Evolutionary conservation across 495 filamentous ascomycete species (phyloP), one percentile per base, ranked within the genome.

Genomic region (Podospora pseudopauciseta): DNA sequence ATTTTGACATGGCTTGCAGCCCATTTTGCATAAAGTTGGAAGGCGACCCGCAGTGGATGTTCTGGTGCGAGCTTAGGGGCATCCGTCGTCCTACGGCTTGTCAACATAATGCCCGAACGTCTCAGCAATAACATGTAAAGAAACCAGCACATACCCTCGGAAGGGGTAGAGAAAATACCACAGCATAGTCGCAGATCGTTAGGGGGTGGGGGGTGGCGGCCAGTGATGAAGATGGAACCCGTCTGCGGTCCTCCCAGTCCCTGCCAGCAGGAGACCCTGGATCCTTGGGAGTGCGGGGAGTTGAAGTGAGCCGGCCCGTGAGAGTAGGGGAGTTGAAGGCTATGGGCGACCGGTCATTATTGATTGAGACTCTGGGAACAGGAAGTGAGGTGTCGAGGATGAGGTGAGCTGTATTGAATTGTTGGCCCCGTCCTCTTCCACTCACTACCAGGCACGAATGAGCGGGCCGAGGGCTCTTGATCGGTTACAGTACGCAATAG

Each of bases 81-180:
- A 75, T 89, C 85, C 69, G 87, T 86, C 65, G 87, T 89, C 78
- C 85, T 86, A 71, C 23, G 3, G 56, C 9, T 27, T 26, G 68
- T 75, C 66, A 75, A 65, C 59, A 65, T 11, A 54, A 2, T 27
- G 18, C 18, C 19, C 54, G 44, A 39, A 39, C 60, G 30, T 39
- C 11, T 55, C 28, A 60, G 30, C 57, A 34, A 61, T 4, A 54
- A 64, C 54, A 44, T 27, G 57, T 13, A 28, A 63, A 55, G 57
- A 55, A 13, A 32, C 9, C 4, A 64, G 62, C 27, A 83, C 85
- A 63, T 69, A 88, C 84, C 87, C 85, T 81, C 87, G 80, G 20
- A 89, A 80, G 68, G 86, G 86, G 78, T 87, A 90, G 62, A 90
- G 80, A 32, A 89, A 73, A 79, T 88, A 90, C 87, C 87, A 86